phyloP scores from a whole-genome alignment of 139 green algal species.

The Ettlia oleoabundans region DNA sequence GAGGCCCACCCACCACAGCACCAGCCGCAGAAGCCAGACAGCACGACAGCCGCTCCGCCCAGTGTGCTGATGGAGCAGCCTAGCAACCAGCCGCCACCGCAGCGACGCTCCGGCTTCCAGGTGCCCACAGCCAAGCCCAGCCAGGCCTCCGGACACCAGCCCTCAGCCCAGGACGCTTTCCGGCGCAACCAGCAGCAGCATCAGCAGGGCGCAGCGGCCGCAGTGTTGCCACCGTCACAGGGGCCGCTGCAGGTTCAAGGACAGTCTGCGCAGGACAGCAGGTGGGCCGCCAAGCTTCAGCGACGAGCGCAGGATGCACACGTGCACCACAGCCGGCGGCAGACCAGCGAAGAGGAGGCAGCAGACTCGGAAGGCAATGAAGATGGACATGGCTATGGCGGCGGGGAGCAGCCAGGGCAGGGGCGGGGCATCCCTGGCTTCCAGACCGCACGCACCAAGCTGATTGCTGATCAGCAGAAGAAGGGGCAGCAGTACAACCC shows the following conservation, averaged over 20 bases:
- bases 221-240: too few species aligned
- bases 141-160: background rate
- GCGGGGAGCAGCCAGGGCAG: background rate
- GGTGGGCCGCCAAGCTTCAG: conserved; percentile 18
- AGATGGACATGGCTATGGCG: background rate
- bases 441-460: conserved; percentile 42
- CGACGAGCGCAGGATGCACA: conserved; percentile 9
- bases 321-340: conserved; percentile 17
- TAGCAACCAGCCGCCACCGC: conserved; percentile 29
- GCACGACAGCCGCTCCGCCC: conserved; percentile 40
- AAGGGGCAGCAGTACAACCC: conserved; percentile 28
- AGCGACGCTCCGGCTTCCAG: conserved; percentile 22
- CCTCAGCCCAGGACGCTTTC: background rate
- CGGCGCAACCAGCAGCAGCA: background rate
- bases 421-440: conserved; percentile 34
- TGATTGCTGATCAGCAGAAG: conserved; percentile 27
- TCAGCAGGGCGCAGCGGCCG: background rate
- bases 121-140: background rate
- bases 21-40: conserved; percentile 34
- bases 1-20: too few species aligned
- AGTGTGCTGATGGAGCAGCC: conserved; percentile 11
- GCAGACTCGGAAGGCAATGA: background rate
- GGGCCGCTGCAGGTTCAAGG: too few species aligned
- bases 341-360: background rate
- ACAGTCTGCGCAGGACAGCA: conserved; percentile 5